Base-by-base conservation (phyloP, 768 basidiomycete genomes). In the Trametes cingulata region DNA sequence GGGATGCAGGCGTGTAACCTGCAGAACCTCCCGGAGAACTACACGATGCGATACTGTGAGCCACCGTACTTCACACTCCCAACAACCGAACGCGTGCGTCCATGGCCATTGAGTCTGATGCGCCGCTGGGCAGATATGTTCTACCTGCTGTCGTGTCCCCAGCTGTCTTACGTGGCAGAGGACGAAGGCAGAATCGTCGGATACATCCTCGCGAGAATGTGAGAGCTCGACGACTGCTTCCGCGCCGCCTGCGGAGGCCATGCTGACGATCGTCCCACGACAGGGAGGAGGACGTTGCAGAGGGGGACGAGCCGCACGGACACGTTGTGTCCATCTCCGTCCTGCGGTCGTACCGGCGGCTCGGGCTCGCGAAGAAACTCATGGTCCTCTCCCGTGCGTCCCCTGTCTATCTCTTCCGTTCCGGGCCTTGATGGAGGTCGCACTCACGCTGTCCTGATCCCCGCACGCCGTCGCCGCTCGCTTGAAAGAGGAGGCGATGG, bases 291-390 rank as follows among this genome's bases (percentile, higher is more conserved):
- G 82, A 82, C 7, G 70, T 74, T 17, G 76, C 88, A 52, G 83
- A 85, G 35, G 78, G 81, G 2, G 78, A 79, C 19, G 80, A 83
- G 19, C 78, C 83, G 0, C 88, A 93, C 60, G 94, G 94, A 0
- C 94, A 97, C 67, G 90, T 97, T 70, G 95, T 93, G n/a, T 95
- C 93, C 14, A 95, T 97, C 69, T 95, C 93, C 0, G 94, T 97
- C 3, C 76, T 96, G 19, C 82, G 94, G 56, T 85, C 90, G 14
- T 91, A 96, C 69, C 80, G 95, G 43, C 81, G 94, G n/a, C 78
- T 95, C 7, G 94, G 95, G 13, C 73, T 97, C 2, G 94, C 95
- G 7, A 93, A 93, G 75, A 91, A 91, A 69, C 76, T 97, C 27
- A 96, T 96, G 94, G 64, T 91, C 15, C 85, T 90, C 29, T 90